phyloP scores from a whole-genome alignment of 2,329 filamentous ascomycete species.

The Gnomoniopsis sp. region DNA sequence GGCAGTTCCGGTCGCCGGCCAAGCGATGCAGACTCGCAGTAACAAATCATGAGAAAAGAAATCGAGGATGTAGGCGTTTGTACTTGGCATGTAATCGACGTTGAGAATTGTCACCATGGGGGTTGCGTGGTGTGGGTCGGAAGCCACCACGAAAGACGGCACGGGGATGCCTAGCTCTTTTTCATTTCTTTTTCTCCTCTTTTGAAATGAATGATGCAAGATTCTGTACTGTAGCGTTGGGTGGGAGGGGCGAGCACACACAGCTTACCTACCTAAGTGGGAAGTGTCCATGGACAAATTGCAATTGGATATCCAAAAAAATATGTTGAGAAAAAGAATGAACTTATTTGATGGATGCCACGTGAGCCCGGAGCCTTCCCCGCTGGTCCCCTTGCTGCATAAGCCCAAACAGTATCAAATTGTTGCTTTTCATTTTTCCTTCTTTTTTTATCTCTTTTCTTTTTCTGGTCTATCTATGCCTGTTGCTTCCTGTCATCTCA shows the following conservation, averaged over 20 bases:
- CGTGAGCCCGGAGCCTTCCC: not conserved
- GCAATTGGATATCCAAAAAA: no score
- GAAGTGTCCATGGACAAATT: no score
- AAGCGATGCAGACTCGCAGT: constrained; percentile 6
- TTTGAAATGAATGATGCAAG: not conserved
- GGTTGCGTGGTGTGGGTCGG: not conserved
- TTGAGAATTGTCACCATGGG: not conserved
- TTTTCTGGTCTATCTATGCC: constrained; percentile 21
- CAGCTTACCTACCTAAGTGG: not conserved
- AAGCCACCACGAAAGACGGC: not conserved
- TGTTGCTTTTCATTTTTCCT: not conserved
- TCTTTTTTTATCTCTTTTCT: not conserved
- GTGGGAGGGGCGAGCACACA: not conserved
- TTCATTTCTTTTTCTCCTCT: not conserved
- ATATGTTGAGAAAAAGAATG: not conserved
- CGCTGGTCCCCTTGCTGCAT: not conserved
- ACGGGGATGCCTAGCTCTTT: not conserved
- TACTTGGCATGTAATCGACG: not conserved
- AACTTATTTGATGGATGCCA: not conserved
- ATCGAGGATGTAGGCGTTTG: not conserved
- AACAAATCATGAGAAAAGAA: not conserved
- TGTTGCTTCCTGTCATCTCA: constrained; percentile 14
- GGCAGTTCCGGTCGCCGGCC: constrained; percentile 12
- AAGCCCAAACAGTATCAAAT: not conserved
- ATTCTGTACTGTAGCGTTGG: not conserved